Conservation (phyloP, 2,329 filamentous ascomycete genomes). For the Trichoderma sp. region DNA sequence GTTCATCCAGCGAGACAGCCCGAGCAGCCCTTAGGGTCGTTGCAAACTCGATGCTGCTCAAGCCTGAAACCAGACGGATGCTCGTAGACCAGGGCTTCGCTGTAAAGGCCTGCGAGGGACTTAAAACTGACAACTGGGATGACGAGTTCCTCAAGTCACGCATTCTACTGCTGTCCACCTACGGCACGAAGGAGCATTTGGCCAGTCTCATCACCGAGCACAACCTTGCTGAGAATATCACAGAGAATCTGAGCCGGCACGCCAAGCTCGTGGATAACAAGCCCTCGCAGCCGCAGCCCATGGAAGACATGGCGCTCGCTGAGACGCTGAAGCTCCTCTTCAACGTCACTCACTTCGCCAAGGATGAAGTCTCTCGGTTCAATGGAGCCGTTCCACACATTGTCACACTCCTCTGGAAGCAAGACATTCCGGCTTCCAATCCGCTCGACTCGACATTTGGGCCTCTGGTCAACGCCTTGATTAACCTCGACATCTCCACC, state of each 20-base stretch:
- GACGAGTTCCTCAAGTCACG: constrained; percentile 76
- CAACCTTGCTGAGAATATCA: constrained; percentile 59
- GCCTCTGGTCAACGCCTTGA: constrained; percentile 74
- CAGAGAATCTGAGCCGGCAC: constrained; percentile 71
- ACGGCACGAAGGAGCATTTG: constrained; percentile 53
- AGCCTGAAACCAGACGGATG: constrained; percentile 48
- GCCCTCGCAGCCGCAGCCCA: constrained; percentile 49
- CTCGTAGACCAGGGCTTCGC: constrained; percentile 53
- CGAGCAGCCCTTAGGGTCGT: constrained; percentile 79
- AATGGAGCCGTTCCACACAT: constrained; percentile 69
- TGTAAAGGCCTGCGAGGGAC: constrained; percentile 66
- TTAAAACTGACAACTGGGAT: constrained; percentile 74
- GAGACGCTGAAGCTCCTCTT: constrained; percentile 89
- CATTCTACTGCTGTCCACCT: constrained; percentile 50
- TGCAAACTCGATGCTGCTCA: constrained; percentile 70
- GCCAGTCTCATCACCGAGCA: constrained; percentile 51
- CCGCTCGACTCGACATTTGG: constrained; percentile 74
- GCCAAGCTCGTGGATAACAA: constrained; percentile 48
- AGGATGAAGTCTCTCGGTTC: constrained; percentile 63
- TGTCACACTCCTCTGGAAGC: constrained; percentile 66
- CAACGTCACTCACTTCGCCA: constrained; percentile 78
- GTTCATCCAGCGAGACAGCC: constrained; percentile 62
- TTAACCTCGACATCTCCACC: constrained; percentile 72
- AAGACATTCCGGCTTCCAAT: constrained; percentile 58
- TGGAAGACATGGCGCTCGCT: constrained; percentile 76